Base-by-base conservation (phyloP, 2,329 filamentous ascomycete genomes). In the Massarina eburnea region DNA sequence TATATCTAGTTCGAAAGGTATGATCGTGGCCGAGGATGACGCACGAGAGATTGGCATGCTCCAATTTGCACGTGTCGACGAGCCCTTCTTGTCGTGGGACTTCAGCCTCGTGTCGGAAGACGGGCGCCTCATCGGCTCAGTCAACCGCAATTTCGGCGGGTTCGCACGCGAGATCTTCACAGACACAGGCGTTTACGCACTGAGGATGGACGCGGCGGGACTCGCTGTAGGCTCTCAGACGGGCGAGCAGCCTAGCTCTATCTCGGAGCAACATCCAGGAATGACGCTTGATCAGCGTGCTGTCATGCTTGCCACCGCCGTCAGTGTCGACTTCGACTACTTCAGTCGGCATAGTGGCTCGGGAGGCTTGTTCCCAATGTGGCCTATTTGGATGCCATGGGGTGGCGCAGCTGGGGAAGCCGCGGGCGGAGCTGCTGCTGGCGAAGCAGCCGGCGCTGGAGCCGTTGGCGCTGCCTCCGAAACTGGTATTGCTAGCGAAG, bases 251-350 rank as follows among this genome's bases (percentile, higher is more conserved):
- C 70, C 71, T 47, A 71, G 63, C 15, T 67, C 61, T 27, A 51
- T 70, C 33, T 52, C 45, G 21, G 48, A 48, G 27, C 53, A 52
- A 8, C 44, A 44, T 15, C 30, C 51, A 22, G 80, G 79, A 3
- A 83, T 86, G 81, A 84, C 81, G 1, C 74, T 86, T 2, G 83
- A 85, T 56, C 81, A 85, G 62, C 75, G 83, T 42, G 83, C 83
- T 2, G 76, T 85, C 20, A 85, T 85, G 82, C 74, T 86, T 8
- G 82, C 83, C 8, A 84, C 82, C 0, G 83, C 83, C 6, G 82
- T 85, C 10, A 81, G 75, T 45, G 76, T 85, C 37, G 83, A 86
- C 57, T 85, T 85, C 48, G 83, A 86, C 60, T 86, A 85, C 65
- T 86, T 86, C 68, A 84, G 81, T 46, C 74, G 81, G 2, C 80